Evolutionary conservation across 2,329 filamentous ascomycete species (phyloP).

Genomic region (Fusarium sambucinum): DNA sequence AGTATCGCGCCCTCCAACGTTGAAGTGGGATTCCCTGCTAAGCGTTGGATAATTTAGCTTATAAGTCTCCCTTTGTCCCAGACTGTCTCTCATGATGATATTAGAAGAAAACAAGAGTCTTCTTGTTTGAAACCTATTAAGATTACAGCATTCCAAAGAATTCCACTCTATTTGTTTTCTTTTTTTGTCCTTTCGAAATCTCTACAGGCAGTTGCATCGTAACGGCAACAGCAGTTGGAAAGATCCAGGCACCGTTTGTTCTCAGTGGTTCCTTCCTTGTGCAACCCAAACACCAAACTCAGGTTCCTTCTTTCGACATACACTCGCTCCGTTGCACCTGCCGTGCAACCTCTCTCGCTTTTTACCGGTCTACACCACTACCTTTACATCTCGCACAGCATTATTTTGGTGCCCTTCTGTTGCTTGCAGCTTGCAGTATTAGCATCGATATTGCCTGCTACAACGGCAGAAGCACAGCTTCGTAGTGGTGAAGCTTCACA

Average conservation of each 20-base stretch:
- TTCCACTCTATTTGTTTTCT: not conserved
- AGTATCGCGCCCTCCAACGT: constrained; percentile 40
- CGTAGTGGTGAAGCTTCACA: constrained; percentile 21
- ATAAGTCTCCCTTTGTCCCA: constrained; percentile 46
- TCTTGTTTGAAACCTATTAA: constrained; percentile 5
- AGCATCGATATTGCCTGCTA: constrained; percentile 20
- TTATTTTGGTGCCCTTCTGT: constrained; percentile 20
- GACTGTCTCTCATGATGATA: constrained; percentile 18
- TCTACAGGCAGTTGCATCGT: constrained; percentile 4
- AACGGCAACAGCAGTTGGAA: constrained; percentile 9
- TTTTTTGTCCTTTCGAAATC: constrained; percentile 14
- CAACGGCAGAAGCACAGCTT: constrained; percentile 29
- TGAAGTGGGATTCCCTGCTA: constrained; percentile 41
- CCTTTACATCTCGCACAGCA: constrained; percentile 38
- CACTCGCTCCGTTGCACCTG: constrained; percentile 41
- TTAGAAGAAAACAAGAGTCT: constrained; percentile 17
- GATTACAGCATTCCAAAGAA: constrained; percentile 19
- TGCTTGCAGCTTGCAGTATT: constrained; percentile 30
- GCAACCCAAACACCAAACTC: constrained; percentile 31
- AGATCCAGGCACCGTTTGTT: constrained; percentile 15
- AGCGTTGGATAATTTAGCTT: constrained; percentile 28
- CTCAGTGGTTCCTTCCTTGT: constrained; percentile 39
- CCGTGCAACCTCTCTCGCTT: constrained; percentile 28
- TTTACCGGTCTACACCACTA: constrained; percentile 11
- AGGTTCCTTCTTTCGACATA: constrained; percentile 24